These are phyloP conservation scores for Drechslerella coelobrocha DNA, from an alignment of 2,329 filamentous ascomycete genomes.

Conservation along the genomic window DNA sequence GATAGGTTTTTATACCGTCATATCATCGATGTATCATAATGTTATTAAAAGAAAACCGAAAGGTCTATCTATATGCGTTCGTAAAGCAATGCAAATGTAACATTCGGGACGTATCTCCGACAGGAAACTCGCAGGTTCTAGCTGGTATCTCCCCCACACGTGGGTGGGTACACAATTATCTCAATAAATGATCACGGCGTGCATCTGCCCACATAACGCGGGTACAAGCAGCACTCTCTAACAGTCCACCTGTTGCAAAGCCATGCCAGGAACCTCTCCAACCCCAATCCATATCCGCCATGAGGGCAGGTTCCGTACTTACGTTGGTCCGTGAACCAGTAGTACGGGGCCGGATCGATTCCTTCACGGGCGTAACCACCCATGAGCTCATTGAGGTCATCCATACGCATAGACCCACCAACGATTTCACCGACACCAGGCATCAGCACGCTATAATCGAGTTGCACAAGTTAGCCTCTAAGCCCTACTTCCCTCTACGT, in stretches of 20 bases:
- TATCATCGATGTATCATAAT: neutral
- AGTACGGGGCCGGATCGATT: conserved; percentile 84
- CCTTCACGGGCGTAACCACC: conserved; percentile 84
- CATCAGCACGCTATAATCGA: conserved; percentile 66
- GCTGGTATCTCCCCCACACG: neutral
- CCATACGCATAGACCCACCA: conserved; percentile 94
- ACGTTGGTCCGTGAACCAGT: conserved; percentile 98
- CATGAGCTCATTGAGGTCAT: conserved; percentile 87
- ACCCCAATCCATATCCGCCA: conserved; percentile 88
- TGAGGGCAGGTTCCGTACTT: conserved; percentile 95
- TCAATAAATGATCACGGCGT: conserved; percentile 66
- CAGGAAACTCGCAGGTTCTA: neutral
- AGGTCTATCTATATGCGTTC: conserved; percentile 32
- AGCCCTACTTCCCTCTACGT: neutral
- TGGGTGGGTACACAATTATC: neutral
- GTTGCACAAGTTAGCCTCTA: conserved; percentile 5
- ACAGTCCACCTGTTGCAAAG: conserved; percentile 69
- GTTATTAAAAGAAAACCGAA: neutral
- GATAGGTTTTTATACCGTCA: neutral
- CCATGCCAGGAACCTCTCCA: conserved; percentile 77
- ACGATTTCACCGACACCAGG: conserved; percentile 97
- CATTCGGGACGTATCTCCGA: neutral
- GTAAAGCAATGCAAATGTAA: conserved; percentile 10
- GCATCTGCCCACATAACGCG: conserved; percentile 80
- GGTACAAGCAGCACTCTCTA: conserved; percentile 74